Base-by-base conservation (phyloP, 2,329 filamentous ascomycete species). In the Alternaria sp. region DNA sequence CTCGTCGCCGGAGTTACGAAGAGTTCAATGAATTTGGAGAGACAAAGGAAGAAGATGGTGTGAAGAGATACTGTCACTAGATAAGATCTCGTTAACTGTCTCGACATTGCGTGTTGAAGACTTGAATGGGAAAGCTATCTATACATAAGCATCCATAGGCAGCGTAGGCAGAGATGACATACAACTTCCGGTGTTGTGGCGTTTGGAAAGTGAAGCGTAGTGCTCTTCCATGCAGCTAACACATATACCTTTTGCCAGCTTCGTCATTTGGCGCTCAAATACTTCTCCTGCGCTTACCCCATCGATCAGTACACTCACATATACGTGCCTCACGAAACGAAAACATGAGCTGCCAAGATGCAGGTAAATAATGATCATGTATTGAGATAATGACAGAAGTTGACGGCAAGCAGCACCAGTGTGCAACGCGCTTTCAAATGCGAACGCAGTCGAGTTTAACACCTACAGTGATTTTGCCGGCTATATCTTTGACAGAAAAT, bases 401-500 rank as follows among this genome's bases (percentile, higher is more conserved):
- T 41, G n/a, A 41, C 8, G n/a, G 20, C 38, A 11, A 2, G 5
- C 39, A 42, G 20, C 39, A 42, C 26, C n/a, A 47, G 34, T 0
- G 34, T 16, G n/a, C 16, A 38, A 38, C 34, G 16, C 7, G 8
- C 34, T 2, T 38, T 5, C n/a, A 5, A 18, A 30, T 18, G 2
- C 28, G 1, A 32, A 32, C 20, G 11, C 44, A 14, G 18, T 34
- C 11, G 30, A 28, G 9, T 54, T 59, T 24, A 18, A 49, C 8
- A 54, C 56, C 11, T 59, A 49, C 8, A 43, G 32, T 16, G 43
- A 58, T n/a, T 59, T 62, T 24, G 48, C 24, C 22, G 38, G 26
- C 9, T 62, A 62, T 32, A 34, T 55, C 12, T 16, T 32, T 3
- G 34, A 14, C 2, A 51, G 47, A 20, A 59, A 51, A 18, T 59